Conservation (phyloP, 306 rosid species). For the Glycine tomentella region DNA sequence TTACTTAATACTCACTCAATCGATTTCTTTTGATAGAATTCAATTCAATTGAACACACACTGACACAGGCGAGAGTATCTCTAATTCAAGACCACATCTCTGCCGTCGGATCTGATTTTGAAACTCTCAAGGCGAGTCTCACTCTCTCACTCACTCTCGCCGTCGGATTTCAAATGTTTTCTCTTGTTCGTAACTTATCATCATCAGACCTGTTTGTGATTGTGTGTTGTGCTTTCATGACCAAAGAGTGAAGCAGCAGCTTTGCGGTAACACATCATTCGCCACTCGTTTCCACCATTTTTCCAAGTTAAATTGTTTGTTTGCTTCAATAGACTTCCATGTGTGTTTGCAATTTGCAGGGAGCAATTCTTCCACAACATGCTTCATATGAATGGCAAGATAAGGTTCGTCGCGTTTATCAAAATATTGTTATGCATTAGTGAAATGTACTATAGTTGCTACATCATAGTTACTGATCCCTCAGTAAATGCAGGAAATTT, state of each 20-base stretch:
- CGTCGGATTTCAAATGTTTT: constrained; percentile 14
- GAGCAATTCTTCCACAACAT: constrained; percentile 62
- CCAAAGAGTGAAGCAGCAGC: constrained; percentile 59
- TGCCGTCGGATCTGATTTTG: constrained; percentile 63
- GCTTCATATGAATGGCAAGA: constrained; percentile 66
- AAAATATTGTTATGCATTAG: constrained; percentile 5
- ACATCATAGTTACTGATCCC: constrained; percentile 2
- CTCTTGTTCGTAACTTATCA: constrained; percentile 15
- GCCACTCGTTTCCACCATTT: constrained; percentile 19
- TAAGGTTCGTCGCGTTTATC: constrained; percentile 56
- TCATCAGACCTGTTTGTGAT: constrained; percentile 27
- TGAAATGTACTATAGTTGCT: background rate
- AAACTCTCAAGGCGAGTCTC: constrained; percentile 65
- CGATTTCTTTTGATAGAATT: background rate
- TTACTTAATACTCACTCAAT: constrained; percentile 30
- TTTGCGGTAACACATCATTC: constrained; percentile 54
- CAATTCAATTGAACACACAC: background rate
- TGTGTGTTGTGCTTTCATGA: constrained; percentile 33
- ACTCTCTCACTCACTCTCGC: background rate
- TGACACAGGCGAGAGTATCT: constrained; percentile 73
- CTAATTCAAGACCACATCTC: constrained; percentile 65
- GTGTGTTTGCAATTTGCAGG: constrained; percentile 60
- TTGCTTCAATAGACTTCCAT: background rate
- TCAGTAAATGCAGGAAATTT: constrained; percentile 65
- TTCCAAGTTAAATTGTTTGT: background rate